Evolutionary conservation across 768 basidiomycete species (phyloP), one percentile per base, ranked within the genome.

Genomic region (Russula griseocarnosa): DNA sequence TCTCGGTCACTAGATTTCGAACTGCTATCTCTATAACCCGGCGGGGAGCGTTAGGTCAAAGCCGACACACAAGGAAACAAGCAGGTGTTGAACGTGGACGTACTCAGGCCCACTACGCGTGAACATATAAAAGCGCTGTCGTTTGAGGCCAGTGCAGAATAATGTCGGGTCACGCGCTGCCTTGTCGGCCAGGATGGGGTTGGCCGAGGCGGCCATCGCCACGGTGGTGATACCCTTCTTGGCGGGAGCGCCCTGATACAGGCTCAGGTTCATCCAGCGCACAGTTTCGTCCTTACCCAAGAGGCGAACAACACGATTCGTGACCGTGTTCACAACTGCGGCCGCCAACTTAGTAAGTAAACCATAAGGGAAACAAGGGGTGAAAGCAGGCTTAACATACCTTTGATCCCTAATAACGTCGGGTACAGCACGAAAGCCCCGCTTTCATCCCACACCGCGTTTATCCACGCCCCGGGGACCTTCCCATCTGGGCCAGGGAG

Each of bases 391-490:
- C 24, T 14, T n/a, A 13, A 51, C 46, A 28, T 60, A 96, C 96
- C 91, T 82, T 99, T 99, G 69, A 99, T 88, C 2, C 97, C 97
- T 50, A 98, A 79, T 66, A 99, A 76, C 0, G 94, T 93, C 20
- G 96, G 92, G 71, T 98, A 99, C 36, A 99, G 74, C 22, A 98
- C 79, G 72, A 99, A 97, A 18, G 92, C 88, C 5, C 96, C 95
- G 66, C 90, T 94, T 75, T 99, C 97, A 71, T 99, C 97, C 95
- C 95, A 99, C n/a, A 94, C 82, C 1, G 86, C 91, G 72, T 92
- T 95, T 30, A 86, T 90, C 81, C 90, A 94, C 70, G 86, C 83
- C 26, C 86, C 90, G 58, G 86, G 88, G 62, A 83, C 78, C 58
- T 78, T 79, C 32, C 87, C 87, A 71, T 91, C 90, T 4, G 86